These are phyloP conservation scores for Kodamaea sp. DNA, from an alignment of 1,139 yeast genomes.

Conservation along the genomic window DNA sequence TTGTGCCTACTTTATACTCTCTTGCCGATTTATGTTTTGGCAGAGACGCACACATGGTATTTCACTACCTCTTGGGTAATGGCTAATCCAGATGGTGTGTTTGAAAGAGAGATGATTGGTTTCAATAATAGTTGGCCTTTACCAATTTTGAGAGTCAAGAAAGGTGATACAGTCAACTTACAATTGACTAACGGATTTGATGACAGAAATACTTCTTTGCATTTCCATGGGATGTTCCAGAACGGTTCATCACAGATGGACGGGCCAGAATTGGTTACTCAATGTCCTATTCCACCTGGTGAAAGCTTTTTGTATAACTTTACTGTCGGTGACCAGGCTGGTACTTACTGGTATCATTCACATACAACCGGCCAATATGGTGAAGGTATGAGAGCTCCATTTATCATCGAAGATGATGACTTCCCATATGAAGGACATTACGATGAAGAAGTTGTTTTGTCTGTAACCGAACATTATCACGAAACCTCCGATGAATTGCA, in stretches of 20 bases:
- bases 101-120: conserved; percentile 65
- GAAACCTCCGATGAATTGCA: conserved; percentile 50
- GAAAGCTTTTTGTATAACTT: conserved; percentile 70
- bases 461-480: conserved; percentile 86
- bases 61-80: conserved; percentile 71
- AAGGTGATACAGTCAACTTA: conserved; percentile 73
- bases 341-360: conserved; percentile 95
- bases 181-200: conserved; percentile 67
- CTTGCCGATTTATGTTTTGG: conserved; percentile 24
- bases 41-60: conserved; percentile 61
- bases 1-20: conserved; percentile 15
- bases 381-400: conserved; percentile 84
- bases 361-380: conserved; percentile 84
- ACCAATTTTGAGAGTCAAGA: conserved; percentile 67
- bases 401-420: conserved; percentile 63
- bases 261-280: conserved; percentile 83
- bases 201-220: conserved; percentile 69
- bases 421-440: conserved; percentile 44
- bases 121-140: conserved; percentile 84
- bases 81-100: conserved; percentile 74
- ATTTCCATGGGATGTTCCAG: conserved; percentile 91
- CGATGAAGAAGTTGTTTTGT: conserved; percentile 71
- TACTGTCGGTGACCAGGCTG: conserved; percentile 75
- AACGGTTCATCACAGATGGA: conserved; percentile 71
- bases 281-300: conserved; percentile 83